Base-by-base conservation (phyloP, 352 stramenopile species). In the Achlya hypogyna region DNA sequence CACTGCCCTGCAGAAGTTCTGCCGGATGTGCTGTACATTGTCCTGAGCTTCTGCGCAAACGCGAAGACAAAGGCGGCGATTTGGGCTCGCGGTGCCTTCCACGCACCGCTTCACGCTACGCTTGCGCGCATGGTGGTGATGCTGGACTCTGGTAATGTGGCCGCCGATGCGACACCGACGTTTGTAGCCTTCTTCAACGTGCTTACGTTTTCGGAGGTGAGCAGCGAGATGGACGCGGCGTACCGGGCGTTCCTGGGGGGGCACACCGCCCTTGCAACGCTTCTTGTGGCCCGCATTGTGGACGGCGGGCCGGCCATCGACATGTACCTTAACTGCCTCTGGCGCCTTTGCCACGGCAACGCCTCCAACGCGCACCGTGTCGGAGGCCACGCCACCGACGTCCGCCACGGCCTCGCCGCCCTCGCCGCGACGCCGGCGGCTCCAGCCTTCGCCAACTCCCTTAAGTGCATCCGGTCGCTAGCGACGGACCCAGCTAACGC, bases 161-260 rank as follows among this genome's bases (percentile, higher is more conserved):
- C 0, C 23, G 25, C 42, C 23, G 23, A 35, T 1, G 42, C 45
- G 5, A 16, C 20, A 10, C 18, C 23, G 16, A 59, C 22, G 6
- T 59, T 58, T 23, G n/a, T 56, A 12, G 45, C 51, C 10, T 67
- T 67, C 32, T 58, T 67, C n/a, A 67, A 67, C 28, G 14, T 67
- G 42, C n/a, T 67, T 9, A n/a, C 49, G 20, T 42, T 28, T 20
- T 54, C 42, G 22, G 6, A 27, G 12, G 22, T 45, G 4, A 45
- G 45, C 34, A 9, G 12, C 2, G 16, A 4, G 0, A 4, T 12
- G 5, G 28, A 53, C 51, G 10, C 8, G 9, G 22, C 6, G 28
- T 67, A 67, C 32, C 60, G 60, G 2, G 28, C 42, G 22, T 59
- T 59, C 23, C 2, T 67, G 3, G 60, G 60, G 5, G 5, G 23